Conservation (phyloP, 164 flowering plant genomes). For the Vitis riparia region DNA sequence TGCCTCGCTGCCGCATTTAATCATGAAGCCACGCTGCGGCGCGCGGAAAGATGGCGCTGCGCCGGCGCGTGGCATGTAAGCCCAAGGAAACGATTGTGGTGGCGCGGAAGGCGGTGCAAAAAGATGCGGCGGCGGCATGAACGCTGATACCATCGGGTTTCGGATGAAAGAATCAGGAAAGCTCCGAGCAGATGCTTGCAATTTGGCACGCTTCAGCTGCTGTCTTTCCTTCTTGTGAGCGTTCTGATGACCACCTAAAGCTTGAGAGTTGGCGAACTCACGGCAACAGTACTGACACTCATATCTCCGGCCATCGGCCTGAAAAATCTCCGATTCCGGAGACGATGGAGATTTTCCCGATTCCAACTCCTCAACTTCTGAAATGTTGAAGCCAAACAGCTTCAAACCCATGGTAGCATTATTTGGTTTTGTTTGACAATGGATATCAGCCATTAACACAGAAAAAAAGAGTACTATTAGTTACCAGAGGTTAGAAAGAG, state of each 20-base stretch:
- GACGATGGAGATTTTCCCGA: constrained; percentile 4
- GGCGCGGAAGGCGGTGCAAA: constrained; percentile 38
- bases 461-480: neutral
- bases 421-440: neutral
- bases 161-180: constrained; percentile 50
- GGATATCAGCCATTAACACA: constrained; percentile 6
- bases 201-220: constrained; percentile 79
- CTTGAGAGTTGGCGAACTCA: constrained; percentile 93
- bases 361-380: neutral
- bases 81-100: constrained; percentile 43
- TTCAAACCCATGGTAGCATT: neutral
- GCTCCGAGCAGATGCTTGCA: constrained; percentile 60
- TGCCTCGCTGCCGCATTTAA: constrained; percentile 13
- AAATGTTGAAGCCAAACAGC: too few species aligned
- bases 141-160: constrained; percentile 62
- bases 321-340: constrained; percentile 12
- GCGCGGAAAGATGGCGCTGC: constrained; percentile 43
- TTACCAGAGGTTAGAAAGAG: neutral
- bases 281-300: constrained; percentile 96
- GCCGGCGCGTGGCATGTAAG: constrained; percentile 46
- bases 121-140: constrained; percentile 64
- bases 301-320: constrained; percentile 62
- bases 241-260: constrained; percentile 96
- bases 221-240: constrained; percentile 96
- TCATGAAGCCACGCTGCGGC: constrained; percentile 50